Conservation (phyloP, 306 rosid species). For the Dalbergia cultrata region DNA sequence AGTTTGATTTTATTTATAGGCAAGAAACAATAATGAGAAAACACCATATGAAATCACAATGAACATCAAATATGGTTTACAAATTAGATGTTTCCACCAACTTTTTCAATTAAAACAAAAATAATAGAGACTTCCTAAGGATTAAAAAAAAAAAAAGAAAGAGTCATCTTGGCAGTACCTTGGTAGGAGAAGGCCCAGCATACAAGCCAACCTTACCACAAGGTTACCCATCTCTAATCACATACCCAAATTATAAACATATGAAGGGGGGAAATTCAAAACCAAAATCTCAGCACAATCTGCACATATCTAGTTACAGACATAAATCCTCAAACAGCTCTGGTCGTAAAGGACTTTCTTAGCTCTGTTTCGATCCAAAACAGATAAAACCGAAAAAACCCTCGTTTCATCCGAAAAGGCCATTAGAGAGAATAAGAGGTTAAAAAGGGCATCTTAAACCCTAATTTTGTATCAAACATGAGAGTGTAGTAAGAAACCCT, state of each 20-base stretch:
- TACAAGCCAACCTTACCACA: background rate
- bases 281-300: background rate
- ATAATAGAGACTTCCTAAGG: background rate
- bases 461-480: conserved; percentile 13
- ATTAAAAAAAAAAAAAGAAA: background rate
- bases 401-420: background rate
- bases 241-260: background rate
- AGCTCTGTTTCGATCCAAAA: background rate
- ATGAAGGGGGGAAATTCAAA: background rate
- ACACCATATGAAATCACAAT: background rate
- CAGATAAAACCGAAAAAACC: conserved; percentile 29
- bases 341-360: background rate
- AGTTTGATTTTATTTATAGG: background rate
- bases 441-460: conserved; percentile 36
- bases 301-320: background rate
- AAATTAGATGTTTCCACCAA: background rate
- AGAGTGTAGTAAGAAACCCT: background rate
- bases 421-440: background rate
- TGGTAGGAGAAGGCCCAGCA: background rate
- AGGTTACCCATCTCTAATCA: background rate
- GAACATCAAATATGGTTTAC: background rate
- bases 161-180: background rate
- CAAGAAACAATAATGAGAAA: background rate
- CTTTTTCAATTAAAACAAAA: background rate
- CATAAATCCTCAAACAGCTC: background rate